phyloP scores from a whole-genome alignment of 345 rosid species.

The Brassica napus region DNA sequence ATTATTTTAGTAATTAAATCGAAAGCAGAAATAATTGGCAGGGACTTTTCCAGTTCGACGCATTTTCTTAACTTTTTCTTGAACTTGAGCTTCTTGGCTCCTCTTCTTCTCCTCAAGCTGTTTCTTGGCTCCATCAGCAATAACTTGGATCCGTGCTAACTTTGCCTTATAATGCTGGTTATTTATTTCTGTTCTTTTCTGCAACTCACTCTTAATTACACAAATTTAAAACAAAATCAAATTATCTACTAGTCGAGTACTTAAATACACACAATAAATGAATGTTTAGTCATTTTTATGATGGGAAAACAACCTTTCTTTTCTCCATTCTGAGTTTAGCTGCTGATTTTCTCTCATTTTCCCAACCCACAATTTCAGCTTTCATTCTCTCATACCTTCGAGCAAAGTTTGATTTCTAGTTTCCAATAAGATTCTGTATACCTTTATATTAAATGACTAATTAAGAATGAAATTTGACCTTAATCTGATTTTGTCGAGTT shows the following conservation, averaged over 20 bases:
- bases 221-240: background rate
- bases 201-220: constrained; percentile 58
- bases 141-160: constrained; percentile 54
- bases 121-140: constrained; percentile 57
- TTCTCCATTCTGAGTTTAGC: constrained; percentile 57
- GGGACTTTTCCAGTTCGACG: constrained; percentile 46
- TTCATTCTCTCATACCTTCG: constrained; percentile 67
- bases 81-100: constrained; percentile 52
- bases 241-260: background rate
- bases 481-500: constrained; percentile 50
- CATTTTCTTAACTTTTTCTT: constrained; percentile 52
- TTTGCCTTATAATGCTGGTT: constrained; percentile 55
- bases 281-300: background rate
- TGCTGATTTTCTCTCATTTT: constrained; percentile 62
- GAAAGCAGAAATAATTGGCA: constrained; percentile 56
- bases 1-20: constrained; percentile 24
- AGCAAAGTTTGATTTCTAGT: constrained; percentile 7
- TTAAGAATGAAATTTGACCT: constrained; percentile 40
- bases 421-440: background rate
- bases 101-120: constrained; percentile 65
- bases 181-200: constrained; percentile 51
- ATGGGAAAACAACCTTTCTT: constrained; percentile 49
- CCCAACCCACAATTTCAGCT: constrained; percentile 62
- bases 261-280: background rate
- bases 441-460: background rate